Evolutionary conservation across 2,329 filamentous ascomycete genomes (phyloP).

Genomic region (Pestalotiopsis fici): DNA sequence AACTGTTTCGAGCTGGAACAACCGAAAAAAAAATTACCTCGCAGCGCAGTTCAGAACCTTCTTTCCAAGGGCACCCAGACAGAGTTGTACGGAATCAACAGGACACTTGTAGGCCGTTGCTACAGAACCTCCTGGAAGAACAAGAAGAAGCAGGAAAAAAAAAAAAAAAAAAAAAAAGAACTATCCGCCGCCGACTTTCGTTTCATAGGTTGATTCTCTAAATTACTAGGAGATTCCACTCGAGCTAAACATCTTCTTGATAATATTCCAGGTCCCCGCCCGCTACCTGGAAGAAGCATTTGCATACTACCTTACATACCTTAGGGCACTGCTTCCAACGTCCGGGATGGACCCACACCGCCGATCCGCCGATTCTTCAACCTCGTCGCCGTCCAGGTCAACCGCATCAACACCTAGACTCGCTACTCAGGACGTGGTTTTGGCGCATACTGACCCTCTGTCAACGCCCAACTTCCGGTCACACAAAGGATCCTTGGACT

Average conservation of each 20-base stretch:
- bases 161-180: too few relatives aligned
- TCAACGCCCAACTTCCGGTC: not conserved
- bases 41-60: too few relatives aligned
- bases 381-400: not conserved
- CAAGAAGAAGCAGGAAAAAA: too few relatives aligned
- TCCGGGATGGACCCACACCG: slow-evolving; percentile 7
- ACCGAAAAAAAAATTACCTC: too few relatives aligned
- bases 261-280: not conserved
- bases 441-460: not conserved
- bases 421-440: not conserved
- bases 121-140: too few relatives aligned
- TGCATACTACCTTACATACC: too few relatives aligned
- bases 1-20: too few relatives aligned
- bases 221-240: not conserved
- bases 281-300: not conserved
- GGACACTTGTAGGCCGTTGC: too few relatives aligned
- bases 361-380: slow-evolving; percentile 4
- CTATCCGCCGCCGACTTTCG: too few relatives aligned
- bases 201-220: not conserved
- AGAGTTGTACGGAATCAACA: too few relatives aligned
- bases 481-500: slow-evolving; percentile 8
- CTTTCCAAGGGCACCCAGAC: too few relatives aligned
- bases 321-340: not conserved
- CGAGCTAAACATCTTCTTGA: not conserved
- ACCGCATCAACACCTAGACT: not conserved